These are phyloP conservation scores for Aristolochia contorta DNA, from an alignment of 164 flowering plant genomes.

Conservation along the genomic window DNA sequence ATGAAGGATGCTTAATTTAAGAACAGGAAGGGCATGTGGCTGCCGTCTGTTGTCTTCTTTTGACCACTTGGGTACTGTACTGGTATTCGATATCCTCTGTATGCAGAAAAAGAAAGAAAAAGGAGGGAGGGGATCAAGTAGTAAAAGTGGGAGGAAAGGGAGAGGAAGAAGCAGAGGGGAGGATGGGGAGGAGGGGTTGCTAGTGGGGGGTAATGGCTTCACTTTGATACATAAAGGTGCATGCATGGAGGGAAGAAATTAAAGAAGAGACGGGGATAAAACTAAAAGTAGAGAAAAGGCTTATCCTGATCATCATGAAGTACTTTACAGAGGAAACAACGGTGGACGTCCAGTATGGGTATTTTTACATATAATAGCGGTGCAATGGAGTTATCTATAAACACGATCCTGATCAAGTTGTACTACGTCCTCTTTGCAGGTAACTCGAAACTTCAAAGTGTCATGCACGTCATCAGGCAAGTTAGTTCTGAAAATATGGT, in stretches of 20 bases:
- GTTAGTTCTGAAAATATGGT: neutral
- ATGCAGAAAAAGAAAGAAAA: no score
- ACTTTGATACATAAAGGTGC: neutral
- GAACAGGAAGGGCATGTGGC: no score
- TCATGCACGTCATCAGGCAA: neutral
- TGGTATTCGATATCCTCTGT: neutral
- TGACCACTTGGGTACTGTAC: neutral
- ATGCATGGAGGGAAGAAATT: neutral
- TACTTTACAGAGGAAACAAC: neutral
- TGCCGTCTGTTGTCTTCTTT: conserved; percentile 1
- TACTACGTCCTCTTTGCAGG: neutral
- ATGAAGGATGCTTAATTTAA: neutral
- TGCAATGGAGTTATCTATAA: no score
- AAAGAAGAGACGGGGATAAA: neutral
- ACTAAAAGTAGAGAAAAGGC: neutral
- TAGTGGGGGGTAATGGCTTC: neutral
- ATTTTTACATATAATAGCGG: neutral
- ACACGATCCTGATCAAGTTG: no score
- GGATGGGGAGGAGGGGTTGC: no score
- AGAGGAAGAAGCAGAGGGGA: neutral
- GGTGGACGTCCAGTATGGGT: conserved; percentile 1
- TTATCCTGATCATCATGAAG: neutral
- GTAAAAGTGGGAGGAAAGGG: neutral
- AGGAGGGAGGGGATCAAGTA: neutral
- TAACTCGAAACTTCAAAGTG: neutral